Base-by-base conservation (phyloP, 2,329 filamentous ascomycete genomes). In the Aspergillus brunneoviolaceus region DNA sequence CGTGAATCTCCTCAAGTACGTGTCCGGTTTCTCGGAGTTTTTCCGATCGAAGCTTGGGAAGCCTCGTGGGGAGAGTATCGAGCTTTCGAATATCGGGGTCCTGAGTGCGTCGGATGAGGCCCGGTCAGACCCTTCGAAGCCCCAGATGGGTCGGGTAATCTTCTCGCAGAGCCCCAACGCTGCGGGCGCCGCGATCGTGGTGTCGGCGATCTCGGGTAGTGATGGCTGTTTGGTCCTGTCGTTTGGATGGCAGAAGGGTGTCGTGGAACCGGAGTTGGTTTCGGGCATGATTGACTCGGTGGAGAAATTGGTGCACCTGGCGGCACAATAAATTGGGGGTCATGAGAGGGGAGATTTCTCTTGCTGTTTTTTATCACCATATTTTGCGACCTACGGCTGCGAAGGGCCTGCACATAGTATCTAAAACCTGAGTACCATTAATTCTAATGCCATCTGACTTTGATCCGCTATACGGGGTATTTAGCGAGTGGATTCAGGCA, bases 41-140 rank as follows among this genome's bases (percentile, higher is more conserved):
- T 76, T 79, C 48, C 56, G 66, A 3, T 69, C 71, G 0, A 74
- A 76, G 53, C 21, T 80, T 1, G 80, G 80, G 3, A 74, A 76
- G 49, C 64, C 71, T 3, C 69, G 81, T 2, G 68, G 65, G 0
- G 64, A 67, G 16, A 76, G 72, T 9, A 80, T 77, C 23, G 80
- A 83, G 62, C 58, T 83, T 7, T 81, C 80, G 0, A 83, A 81
- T 65, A 56, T 83, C 4, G 81, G 81, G 0, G 66, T 76, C 2
- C 70, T 78, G 50, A 65, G 64, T 14, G 47, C 53, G 16, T 48
- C 53, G 2, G 58, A 59, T 16, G 47, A 52, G 21, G 33, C 53
- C 6, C 52, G 42, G 16, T 29, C 7, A 29, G 61, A 60, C 14
- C 12, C 63, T 4, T 58, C 62, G 33, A 57, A 60, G 7, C 66